Evolutionary conservation across 495 filamentous ascomycete genomes (phyloP).

Genomic region (Aspergillus kassunensis): DNA sequence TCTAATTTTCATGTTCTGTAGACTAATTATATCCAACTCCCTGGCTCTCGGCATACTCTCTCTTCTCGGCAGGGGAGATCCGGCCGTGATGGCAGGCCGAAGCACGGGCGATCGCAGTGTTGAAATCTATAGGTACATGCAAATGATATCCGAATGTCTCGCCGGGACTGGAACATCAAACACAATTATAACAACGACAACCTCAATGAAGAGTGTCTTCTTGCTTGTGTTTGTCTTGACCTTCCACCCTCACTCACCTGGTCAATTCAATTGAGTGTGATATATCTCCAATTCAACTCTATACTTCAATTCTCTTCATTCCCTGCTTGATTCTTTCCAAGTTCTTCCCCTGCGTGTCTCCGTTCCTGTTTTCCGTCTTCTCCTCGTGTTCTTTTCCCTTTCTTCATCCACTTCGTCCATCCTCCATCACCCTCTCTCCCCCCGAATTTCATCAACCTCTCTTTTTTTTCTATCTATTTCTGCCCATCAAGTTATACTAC

Average conservation of each 20-base stretch:
- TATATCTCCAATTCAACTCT: neutral
- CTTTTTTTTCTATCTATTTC: conserved; percentile 8
- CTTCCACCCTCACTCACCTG: neutral
- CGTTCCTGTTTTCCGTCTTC: conserved; percentile 5
- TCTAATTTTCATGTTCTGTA: neutral
- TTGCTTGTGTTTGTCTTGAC: neutral
- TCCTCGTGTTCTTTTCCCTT: conserved; percentile 4
- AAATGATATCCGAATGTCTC: conserved; percentile 1
- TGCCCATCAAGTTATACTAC: conserved; percentile 4
- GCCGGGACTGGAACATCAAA: neutral
- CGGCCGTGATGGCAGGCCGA: neutral
- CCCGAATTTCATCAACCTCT: conserved; percentile 12
- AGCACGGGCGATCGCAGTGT: conserved; percentile 9
- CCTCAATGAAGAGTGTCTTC: neutral
- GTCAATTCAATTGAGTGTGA: neutral
- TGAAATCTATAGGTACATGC: conserved; percentile 19
- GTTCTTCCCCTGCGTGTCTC: neutral
- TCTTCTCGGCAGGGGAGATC: neutral
- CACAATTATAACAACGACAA: neutral
- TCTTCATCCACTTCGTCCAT: conserved; percentile 3
- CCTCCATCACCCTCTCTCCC: conserved; percentile 6
- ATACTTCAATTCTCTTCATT: neutral
- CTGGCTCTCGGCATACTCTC: neutral
- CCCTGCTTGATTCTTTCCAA: conserved; percentile 3
- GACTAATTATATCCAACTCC: neutral